Evolutionary conservation across 306 rosid genomes (phyloP).

Genomic region (Cicer pinnatifidum): DNA sequence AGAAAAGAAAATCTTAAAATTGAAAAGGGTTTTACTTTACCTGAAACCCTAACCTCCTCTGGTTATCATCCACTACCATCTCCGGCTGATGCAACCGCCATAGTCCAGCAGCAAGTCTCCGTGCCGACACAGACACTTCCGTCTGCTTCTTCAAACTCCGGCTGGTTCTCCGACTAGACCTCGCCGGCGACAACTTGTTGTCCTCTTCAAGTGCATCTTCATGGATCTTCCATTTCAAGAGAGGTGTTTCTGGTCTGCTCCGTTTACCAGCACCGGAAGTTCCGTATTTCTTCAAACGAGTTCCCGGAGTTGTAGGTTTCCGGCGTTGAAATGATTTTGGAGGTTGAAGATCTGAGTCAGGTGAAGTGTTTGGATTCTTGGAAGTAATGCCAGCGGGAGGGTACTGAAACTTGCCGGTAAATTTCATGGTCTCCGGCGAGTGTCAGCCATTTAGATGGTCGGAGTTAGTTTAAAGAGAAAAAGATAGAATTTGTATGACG

Average conservation of each 20-base stretch:
- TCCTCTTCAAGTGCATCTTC: constrained; percentile 50
- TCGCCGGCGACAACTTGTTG: constrained; percentile 41
- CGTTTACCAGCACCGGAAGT: constrained; percentile 57
- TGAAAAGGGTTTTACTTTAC: constrained; percentile 44
- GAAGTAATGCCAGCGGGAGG: constrained; percentile 41
- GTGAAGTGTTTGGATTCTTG: constrained; percentile 46
- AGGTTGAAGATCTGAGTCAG: constrained; percentile 77
- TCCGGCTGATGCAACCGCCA: constrained; percentile 89
- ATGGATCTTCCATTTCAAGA: constrained; percentile 76
- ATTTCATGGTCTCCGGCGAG: constrained; percentile 66
- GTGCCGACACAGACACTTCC: constrained; percentile 59
- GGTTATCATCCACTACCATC: constrained; percentile 27
- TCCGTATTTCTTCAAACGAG: constrained; percentile 55
- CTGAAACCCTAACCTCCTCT: constrained; percentile 57
- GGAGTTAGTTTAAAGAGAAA: neutral
- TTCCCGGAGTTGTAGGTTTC: constrained; percentile 55
- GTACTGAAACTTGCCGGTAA: constrained; percentile 50
- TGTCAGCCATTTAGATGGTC: constrained; percentile 52
- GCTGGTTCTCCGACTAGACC: constrained; percentile 43
- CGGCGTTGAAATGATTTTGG: constrained; percentile 30
- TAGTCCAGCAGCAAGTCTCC: constrained; percentile 88
- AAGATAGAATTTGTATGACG: constrained; percentile 38
- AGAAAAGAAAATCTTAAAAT: neutral
- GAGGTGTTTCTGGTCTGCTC: constrained; percentile 89
- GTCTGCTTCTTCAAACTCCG: constrained; percentile 48